Conservation (phyloP, 306 rosid species). For the cucumber (Cucumis sativus) region Cucumber_9930_V3 NC_026659.2:24275001-24275500, state of each 20-base stretch:
- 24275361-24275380: slow-evolving; percentile 79
- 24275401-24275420: slow-evolving; percentile 68
- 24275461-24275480: slow-evolving; percentile 16
- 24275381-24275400: slow-evolving; percentile 65
- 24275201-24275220: neutral
- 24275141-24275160: neutral
- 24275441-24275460: slow-evolving; percentile 89
- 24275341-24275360: slow-evolving; percentile 7
- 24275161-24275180: slow-evolving; percentile 1
- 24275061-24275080: neutral
- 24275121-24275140: neutral
- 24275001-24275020: neutral
- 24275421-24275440: slow-evolving; percentile 53
- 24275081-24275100: neutral
- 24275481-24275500: neutral
- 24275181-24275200: neutral
- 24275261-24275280: slow-evolving; percentile 3
- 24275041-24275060: neutral
- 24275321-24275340: neutral
- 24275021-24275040: neutral
- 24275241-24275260: neutral
- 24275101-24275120: neutral
- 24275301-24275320: neutral
- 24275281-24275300: slow-evolving; percentile 8
- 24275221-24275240: neutral